Percentiles rank a stretch among this genome's conserved stretches.
phyloP scores from a whole-genome alignment of 768 basidiomycete species.

The button mushroom (Agaricus bisporus) region DNA sequence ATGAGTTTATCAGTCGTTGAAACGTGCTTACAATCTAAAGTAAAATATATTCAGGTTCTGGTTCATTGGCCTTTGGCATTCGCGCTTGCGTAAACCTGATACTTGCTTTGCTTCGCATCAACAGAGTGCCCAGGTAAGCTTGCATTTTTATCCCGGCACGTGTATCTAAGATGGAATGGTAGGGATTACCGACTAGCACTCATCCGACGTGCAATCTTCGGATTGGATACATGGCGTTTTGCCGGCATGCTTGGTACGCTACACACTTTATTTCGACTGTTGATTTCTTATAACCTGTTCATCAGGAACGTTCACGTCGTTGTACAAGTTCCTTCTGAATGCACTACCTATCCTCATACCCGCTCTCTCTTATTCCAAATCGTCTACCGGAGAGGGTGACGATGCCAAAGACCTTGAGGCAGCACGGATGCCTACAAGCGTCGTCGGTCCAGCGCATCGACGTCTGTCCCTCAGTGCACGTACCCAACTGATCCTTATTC shows the following conservation, averaged over 20 bases:
- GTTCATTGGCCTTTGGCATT: constrained; percentile 72
- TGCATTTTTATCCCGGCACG: not conserved
- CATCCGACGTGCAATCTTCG: constrained; percentile 80
- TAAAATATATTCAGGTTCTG: constrained; percentile 53
- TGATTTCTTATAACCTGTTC: not conserved
- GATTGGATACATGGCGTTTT: constrained; percentile 76
- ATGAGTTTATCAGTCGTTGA: constrained; percentile 26
- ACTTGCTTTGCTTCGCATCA: constrained; percentile 67
- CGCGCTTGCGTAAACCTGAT: constrained; percentile 81
- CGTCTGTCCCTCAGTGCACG: constrained; percentile 58
- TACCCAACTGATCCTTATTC: constrained; percentile 56
- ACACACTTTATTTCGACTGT: not conserved
- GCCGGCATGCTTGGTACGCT: constrained; percentile 76
- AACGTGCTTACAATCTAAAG: not conserved
- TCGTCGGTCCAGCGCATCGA: constrained; percentile 24
- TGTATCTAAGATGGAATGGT: not conserved
- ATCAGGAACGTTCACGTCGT: constrained; percentile 59
- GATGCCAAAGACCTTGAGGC: constrained; percentile 23
- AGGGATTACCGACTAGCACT: constrained; percentile 63
- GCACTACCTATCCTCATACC: constrained; percentile 68
- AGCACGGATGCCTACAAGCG: constrained; percentile 16
- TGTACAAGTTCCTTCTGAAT: constrained; percentile 80
- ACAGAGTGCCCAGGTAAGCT: constrained; percentile 58
- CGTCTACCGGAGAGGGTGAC: constrained; percentile 23
- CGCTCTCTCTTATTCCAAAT: constrained; percentile 25